phyloP scores from a whole-genome alignment of 1,139 yeast species.

The Magnusiomyces sp. region DNA sequence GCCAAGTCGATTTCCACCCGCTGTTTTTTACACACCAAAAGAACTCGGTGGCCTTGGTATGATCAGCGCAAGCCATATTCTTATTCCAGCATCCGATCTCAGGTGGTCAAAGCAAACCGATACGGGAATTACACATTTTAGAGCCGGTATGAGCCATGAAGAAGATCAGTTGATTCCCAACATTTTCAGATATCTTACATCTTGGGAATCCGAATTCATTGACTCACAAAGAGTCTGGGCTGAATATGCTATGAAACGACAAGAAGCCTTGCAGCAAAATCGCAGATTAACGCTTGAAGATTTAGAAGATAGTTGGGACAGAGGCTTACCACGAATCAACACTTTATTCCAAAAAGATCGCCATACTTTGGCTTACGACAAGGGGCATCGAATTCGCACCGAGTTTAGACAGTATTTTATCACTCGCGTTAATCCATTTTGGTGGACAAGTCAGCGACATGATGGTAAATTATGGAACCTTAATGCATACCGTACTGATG shows the following conservation, averaged over 20 bases:
- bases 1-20: conserved; percentile 99
- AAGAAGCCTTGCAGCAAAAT: conserved; percentile 79
- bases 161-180: conserved; percentile 79
- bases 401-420: conserved; percentile 69
- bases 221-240: conserved; percentile 98
- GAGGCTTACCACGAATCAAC: conserved; percentile 94
- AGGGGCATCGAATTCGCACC: conserved; percentile 81
- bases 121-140: conserved; percentile 87
- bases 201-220: conserved; percentile 94
- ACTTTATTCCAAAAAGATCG: conserved; percentile 93
- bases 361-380: conserved; percentile 89
- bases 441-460: conserved; percentile 94
- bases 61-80: conserved; percentile 92
- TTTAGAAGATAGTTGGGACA: conserved; percentile 88
- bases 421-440: conserved; percentile 73
- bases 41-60: conserved; percentile 96
- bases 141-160: conserved; percentile 88
- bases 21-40: conserved; percentile 94
- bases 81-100: conserved; percentile 89
- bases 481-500: conserved; percentile 89
- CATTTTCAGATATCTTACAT: conserved; percentile 79
- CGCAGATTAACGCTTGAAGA: conserved; percentile 88
- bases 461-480: conserved; percentile 96
- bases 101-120: conserved; percentile 91
- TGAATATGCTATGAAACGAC: conserved; percentile 84